Base-by-base conservation (phyloP, 148 eudicot species). In the Nyssa sinensis region DNA sequence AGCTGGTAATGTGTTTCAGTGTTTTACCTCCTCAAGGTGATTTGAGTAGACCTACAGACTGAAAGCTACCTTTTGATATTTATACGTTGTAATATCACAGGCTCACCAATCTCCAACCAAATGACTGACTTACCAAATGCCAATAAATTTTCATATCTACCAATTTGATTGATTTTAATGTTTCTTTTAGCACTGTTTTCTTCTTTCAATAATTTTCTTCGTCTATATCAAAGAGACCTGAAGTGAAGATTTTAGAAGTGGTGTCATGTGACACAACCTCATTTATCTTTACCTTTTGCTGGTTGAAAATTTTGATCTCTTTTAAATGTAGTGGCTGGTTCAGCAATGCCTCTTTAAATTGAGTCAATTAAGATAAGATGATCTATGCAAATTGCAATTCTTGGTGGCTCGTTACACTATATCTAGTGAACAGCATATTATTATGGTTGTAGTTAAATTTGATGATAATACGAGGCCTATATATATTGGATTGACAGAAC, bases 1-100 rank as follows among this genome's bases (percentile, higher is more conserved):
- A 75, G 80, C 97, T 59, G 98, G 97, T 92, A 89, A 64, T n/a
- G n/a, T 10, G 66, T 47, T 39, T 1, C 19, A n/a, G 5, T 62
- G 28, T 35, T 55, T 66, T 57, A 29, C 62, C 23, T 78, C 59
- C 35, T 12, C 44, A 67, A 51, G 24, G 30, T 74, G 70, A 64
- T 30, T n/a, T 16, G 27, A 57, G 31, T 61, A 21, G 4, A 30
- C 29, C 16, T 44, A 8, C 6, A 57, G 8, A 21, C 25, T 55
- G 25, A 19, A 44, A 44, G 17, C 19, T 3, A 12, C 51, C 16
- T 72, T 30, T 28, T 17, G 21, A 62, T 72, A 39, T 29, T 41
- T 44, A 44, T 19, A 72, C 53, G 12, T 62, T n/a, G 59, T 39
- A 23, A 51, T 37, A 62, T 25, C 66, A 61, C 66, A 37, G n/a